These are phyloP conservation scores for Lentinula sp. DNA, from an alignment of 768 basidiomycete genomes.

Conservation along the genomic window DNA sequence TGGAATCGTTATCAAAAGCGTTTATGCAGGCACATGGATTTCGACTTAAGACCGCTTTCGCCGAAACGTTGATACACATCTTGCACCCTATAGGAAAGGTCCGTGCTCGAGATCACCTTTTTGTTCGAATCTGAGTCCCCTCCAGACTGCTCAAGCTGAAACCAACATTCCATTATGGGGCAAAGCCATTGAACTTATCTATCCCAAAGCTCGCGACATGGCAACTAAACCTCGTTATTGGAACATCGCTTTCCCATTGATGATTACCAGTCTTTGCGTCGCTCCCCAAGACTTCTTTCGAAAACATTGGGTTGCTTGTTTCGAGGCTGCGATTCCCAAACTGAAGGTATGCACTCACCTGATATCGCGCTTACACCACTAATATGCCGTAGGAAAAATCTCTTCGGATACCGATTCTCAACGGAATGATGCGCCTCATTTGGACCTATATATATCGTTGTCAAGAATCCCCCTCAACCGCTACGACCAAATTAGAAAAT, in stretches of 20 bases:
- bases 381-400: slow-evolving; percentile 62
- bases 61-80: slow-evolving; percentile 70
- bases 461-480: slow-evolving; percentile 75
- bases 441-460: slow-evolving; percentile 98
- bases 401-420: slow-evolving; percentile 64
- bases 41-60: slow-evolving; percentile 77
- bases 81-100: slow-evolving; percentile 90
- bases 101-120: not conserved
- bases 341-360: slow-evolving; percentile 56
- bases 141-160: slow-evolving; percentile 87
- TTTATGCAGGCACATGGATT: slow-evolving; percentile 82
- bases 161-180: slow-evolving; percentile 95
- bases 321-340: slow-evolving; percentile 69
- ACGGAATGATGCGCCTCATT: slow-evolving; percentile 74
- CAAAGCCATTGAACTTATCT: slow-evolving; percentile 81
- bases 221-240: slow-evolving; percentile 87
- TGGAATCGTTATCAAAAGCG: slow-evolving; percentile 76
- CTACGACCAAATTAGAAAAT: slow-evolving; percentile 71
- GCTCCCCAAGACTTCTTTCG: slow-evolving; percentile 82
- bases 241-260: slow-evolving; percentile 79
- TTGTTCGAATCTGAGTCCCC: slow-evolving; percentile 3
- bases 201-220: slow-evolving; percentile 79
- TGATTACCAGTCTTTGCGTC: slow-evolving; percentile 79
- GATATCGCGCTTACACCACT: not conserved
- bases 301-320: slow-evolving; percentile 71